Evolutionary conservation across 1,284 basidiomycete species (phyloP), one percentile per base, ranked within the genome.

Genomic region (Sanghuangporus sanghuang): DNA sequence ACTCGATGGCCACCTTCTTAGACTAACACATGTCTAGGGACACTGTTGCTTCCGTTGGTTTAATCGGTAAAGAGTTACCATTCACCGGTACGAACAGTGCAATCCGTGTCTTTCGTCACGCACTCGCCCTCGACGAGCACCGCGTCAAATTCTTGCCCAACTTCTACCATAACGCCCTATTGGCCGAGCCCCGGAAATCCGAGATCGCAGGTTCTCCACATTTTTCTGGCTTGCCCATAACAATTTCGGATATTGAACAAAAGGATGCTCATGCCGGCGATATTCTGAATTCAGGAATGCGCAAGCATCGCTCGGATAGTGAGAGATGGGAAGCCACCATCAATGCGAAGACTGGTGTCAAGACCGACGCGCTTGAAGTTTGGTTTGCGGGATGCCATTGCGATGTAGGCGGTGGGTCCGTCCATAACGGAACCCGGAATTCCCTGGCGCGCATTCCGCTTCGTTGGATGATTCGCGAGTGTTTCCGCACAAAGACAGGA

Each of bases 401-500:
- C n/a, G 78, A 84, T 59, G 73, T 84, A 42, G 82, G 82, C 2
- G 83, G 82, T 39, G 81, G 83, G 27, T 78, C 79, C 0, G 79
- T 81, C 18, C 9, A 36, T 2, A 81, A 83, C 56, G 71, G 69
- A 14, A 77, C 74, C 0, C 76, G 73, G 3, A 73, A 81, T 69
- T 74, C 72, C 59, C 72, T 84, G 1, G 78, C 82, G 0, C 78
- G 80, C 27, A 84, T 84, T 50, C 74, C 82, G 2, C 72, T 84
- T n/a, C 79, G 82, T 1, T 84, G 82, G 82, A 84, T 84, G 82
- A 76, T 84, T 61, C 78, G 82, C 39, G 76, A 87, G 67, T 82
- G 81, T 65, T 84, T 85, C 74, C 71, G 73, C 14, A 67, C 78
- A 23, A 71, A 79, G 4, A 80, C 79, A 0, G 84, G 83, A 0